Evolutionary conservation across 495 filamentous ascomycete species (phyloP).

Genomic region (Letharia columbiana): DNA sequence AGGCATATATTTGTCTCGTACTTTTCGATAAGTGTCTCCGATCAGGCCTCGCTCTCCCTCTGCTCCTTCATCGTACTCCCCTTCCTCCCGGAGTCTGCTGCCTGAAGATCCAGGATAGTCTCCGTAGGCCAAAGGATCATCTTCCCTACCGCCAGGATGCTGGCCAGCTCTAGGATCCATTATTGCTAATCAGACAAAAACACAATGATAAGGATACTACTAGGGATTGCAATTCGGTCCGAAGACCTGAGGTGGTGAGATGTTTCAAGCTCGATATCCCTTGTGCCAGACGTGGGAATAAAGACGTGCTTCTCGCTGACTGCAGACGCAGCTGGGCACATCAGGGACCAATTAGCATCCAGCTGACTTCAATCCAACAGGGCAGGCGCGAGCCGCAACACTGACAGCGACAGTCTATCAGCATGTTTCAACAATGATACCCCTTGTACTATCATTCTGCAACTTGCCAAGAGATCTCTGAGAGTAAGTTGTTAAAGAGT

Average conservation of each 20-base stretch:
- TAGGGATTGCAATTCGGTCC: background rate
- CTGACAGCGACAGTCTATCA: background rate
- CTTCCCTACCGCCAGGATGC: constrained; percentile 30
- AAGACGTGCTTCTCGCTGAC: background rate
- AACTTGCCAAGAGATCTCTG: background rate
- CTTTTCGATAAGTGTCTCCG: constrained; percentile 45
- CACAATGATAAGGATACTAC: background rate
- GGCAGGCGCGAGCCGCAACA: background rate
- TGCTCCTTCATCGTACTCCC: constrained; percentile 25
- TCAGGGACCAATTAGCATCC: constrained; percentile 6
- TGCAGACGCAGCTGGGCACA: background rate
- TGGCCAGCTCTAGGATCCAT: constrained; percentile 14
- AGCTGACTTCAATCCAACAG: constrained; percentile 2
- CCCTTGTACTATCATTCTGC: background rate
- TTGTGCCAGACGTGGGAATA: no score
- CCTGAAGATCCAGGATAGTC: constrained; percentile 35
- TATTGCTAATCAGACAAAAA: background rate
- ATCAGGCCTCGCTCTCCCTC: constrained; percentile 44
- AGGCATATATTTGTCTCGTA: constrained; percentile 39
- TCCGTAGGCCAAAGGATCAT: constrained; percentile 50
- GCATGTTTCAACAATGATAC: no score
- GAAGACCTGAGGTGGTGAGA: background rate
- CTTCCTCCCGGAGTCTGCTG: constrained; percentile 26
- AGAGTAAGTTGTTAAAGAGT: background rate
- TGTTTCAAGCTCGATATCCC: background rate